Conservation (phyloP, 495 filamentous ascomycete genomes). For the Trichoderma erinaceum region DNA sequence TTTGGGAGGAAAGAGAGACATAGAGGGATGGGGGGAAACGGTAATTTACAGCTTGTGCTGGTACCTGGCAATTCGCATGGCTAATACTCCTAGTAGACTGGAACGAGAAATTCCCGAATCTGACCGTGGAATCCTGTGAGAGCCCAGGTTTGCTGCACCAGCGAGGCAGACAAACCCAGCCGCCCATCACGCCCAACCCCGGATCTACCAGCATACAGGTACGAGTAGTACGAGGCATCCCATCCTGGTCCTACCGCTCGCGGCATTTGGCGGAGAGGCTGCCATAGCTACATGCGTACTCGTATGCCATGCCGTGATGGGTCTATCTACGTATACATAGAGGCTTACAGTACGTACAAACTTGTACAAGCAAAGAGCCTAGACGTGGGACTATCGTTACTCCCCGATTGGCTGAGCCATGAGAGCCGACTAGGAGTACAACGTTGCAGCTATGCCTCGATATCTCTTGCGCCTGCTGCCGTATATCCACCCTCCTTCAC, state of each 20-base stretch:
- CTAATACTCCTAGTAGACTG: neutral
- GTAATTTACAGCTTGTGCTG: neutral
- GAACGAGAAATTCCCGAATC: neutral
- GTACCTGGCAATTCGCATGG: too few relatives aligned
- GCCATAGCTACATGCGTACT: neutral
- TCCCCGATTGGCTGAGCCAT: slow-evolving; percentile 7
- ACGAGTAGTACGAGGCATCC: too few relatives aligned
- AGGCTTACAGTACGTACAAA: too few relatives aligned
- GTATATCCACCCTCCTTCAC: slow-evolving; percentile 4
- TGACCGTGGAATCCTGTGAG: neutral
- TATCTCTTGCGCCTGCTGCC: neutral
- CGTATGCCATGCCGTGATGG: neutral
- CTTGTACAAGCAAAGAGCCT: neutral
- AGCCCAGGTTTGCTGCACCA: neutral
- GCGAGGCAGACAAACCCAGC: neutral
- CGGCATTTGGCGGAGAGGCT: neutral
- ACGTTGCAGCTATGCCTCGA: slow-evolving; percentile 5
- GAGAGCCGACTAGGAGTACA: slow-evolving; percentile 8
- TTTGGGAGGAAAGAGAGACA: neutral
- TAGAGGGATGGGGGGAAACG: neutral
- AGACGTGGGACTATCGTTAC: slow-evolving; percentile 8
- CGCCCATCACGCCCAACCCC: neutral
- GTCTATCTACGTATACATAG: neutral
- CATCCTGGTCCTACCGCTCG: neutral
- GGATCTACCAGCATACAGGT: too few relatives aligned